phyloP scores from a whole-genome alignment of 805 yeast genomes.

The Ogataea sp. region DNA sequence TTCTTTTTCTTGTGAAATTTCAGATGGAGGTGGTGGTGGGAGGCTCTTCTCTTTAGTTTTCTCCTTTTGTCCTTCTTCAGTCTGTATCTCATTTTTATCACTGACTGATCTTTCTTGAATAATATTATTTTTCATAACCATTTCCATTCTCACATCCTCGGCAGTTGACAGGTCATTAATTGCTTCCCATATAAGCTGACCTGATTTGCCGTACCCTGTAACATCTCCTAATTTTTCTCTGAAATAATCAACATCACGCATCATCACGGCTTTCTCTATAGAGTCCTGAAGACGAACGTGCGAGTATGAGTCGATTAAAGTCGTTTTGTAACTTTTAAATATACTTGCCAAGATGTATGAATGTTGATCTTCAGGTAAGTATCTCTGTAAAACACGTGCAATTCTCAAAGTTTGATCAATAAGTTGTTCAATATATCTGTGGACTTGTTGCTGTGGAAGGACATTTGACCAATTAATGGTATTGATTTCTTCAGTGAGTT shows the following conservation, averaged over 20 bases:
- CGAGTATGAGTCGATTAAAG: constrained; percentile 44
- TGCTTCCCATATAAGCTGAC: constrained; percentile 54
- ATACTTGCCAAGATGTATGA: constrained; percentile 38
- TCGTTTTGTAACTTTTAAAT: constrained; percentile 50
- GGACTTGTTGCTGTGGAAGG: constrained; percentile 36
- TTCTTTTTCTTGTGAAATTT: too few relatives aligned
- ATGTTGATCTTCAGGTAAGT: constrained; percentile 44
- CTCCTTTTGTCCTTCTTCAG: too few relatives aligned
- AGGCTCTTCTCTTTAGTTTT: too few relatives aligned
- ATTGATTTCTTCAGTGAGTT: constrained; percentile 40
- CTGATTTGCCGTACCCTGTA: constrained; percentile 54
- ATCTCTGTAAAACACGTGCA: constrained; percentile 48
- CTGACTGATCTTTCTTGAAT: constrained; percentile 5
- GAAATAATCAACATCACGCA: constrained; percentile 57
- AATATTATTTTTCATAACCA: constrained; percentile 33
- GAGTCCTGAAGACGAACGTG: constrained; percentile 41
- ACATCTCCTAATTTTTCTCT: constrained; percentile 50
- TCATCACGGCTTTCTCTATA: constrained; percentile 43
- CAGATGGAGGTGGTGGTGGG: too few relatives aligned
- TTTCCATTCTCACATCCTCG: constrained; percentile 41
- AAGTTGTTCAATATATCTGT: constrained; percentile 55
- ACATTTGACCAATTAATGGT: constrained; percentile 44
- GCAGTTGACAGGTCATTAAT: constrained; percentile 43
- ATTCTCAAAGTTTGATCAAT: constrained; percentile 64
- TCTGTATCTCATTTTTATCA: too few relatives aligned